phyloP scores from a whole-genome alignment of 2,329 filamentous ascomycete species.

The Penicillium vulpinum region DNA sequence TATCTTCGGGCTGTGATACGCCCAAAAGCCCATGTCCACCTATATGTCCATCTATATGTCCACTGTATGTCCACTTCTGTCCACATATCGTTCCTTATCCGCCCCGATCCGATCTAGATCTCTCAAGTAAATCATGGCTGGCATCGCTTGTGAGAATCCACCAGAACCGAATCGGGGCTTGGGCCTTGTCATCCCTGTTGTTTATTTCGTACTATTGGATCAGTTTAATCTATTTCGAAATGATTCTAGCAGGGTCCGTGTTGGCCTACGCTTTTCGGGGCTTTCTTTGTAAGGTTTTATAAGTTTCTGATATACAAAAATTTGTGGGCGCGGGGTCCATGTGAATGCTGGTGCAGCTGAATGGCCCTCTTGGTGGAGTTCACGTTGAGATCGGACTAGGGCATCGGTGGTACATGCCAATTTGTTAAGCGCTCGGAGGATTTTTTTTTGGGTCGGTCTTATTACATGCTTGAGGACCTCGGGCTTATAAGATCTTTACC shows the following conservation, averaged over 20 bases:
- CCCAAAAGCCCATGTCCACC: not conserved
- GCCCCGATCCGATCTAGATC: constrained; percentile 26
- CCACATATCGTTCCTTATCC: constrained; percentile 18
- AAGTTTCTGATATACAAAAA: constrained; percentile 3
- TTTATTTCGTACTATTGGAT: constrained; percentile 3
- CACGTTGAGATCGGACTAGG: constrained; percentile 11
- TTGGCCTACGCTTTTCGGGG: not conserved
- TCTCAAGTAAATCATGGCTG: no score
- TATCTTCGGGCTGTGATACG: constrained; percentile 12
- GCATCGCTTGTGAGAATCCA: constrained; percentile 13
- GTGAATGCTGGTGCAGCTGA: not conserved
- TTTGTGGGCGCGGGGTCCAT: not conserved
- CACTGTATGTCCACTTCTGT: no score
- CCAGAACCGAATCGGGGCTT: not conserved
- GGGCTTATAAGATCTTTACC: constrained; percentile 7
- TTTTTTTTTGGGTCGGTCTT: no score
- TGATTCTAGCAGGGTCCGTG: not conserved
- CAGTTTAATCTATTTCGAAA: constrained; percentile 18
- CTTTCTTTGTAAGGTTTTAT: no score
- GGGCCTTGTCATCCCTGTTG: not conserved
- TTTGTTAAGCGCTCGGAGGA: not conserved
- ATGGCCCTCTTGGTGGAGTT: constrained; percentile 6
- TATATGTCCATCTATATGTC: no score
- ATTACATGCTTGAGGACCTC: not conserved
- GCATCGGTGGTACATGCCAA: constrained; percentile 4